Evolutionary conservation across 108 stramenopile genomes (phyloP).

Genomic region (Schizochytrium sp.): DNA sequence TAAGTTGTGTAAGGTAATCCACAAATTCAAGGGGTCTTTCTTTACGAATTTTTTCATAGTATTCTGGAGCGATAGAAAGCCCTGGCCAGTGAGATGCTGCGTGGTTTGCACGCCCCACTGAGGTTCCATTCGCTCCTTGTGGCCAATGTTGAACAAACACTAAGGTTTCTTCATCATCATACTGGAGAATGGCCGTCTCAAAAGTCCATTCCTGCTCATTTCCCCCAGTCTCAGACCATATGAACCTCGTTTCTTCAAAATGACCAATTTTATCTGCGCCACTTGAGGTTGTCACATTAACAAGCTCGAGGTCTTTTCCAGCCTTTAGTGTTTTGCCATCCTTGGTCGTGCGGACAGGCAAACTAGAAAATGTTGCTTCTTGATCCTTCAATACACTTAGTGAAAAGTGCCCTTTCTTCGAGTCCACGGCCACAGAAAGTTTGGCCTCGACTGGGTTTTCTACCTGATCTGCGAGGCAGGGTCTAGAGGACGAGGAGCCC

Average conservation of each 20-base stretch:
- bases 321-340: not conserved
- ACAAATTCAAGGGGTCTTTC: not conserved
- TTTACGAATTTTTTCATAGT: not conserved
- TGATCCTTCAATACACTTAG: not conserved
- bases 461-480: not conserved
- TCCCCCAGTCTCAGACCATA: not conserved
- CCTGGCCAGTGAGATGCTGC: not conserved
- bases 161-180: not conserved
- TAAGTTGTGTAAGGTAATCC: slow-evolving; percentile 19
- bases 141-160: not conserved
- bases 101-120: not conserved
- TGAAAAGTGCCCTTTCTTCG: too few relatives aligned
- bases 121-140: slow-evolving; percentile 10
- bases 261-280: not conserved
- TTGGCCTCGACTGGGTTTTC: too few relatives aligned
- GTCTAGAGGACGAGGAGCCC: too few relatives aligned
- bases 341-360: slow-evolving; percentile 18
- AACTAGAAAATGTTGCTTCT: not conserved
- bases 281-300: not conserved
- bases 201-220: not conserved
- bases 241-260: slow-evolving; percentile 3
- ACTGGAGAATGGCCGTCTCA: slow-evolving; percentile 10
- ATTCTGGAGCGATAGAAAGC: not conserved
- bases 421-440: too few relatives aligned
- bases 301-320: not conserved